A percentile compares a stretch with the other conserved stretches of the same genome.
Conservation (phyloP, 169 alveolate species). For the Plasmodium fragile region DNA sequence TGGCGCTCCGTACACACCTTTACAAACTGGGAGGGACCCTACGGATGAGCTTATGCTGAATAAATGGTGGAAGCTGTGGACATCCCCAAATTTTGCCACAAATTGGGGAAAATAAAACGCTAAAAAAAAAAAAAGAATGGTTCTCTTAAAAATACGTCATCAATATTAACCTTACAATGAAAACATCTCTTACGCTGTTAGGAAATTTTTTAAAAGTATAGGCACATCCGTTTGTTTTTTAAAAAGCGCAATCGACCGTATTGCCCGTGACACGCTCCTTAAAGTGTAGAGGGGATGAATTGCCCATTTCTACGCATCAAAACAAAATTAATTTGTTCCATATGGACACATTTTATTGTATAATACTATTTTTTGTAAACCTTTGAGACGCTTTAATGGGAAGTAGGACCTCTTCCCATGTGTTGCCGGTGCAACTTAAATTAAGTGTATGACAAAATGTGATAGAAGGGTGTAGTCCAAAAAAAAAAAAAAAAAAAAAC, state of each 20-base stretch:
- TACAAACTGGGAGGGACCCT: background rate
- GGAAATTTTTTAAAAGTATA: background rate
- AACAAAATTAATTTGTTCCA: background rate
- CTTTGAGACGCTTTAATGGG: background rate
- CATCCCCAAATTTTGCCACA: background rate
- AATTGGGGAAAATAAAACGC: background rate
- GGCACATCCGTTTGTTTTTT: background rate
- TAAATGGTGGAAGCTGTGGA: background rate
- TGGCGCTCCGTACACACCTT: background rate
- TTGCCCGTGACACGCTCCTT: background rate
- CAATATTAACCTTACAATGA: background rate
- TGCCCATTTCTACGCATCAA: background rate
- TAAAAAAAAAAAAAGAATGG: background rate
- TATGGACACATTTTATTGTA: background rate
- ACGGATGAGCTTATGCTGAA: background rate
- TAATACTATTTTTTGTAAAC: background rate
- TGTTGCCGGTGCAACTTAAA: background rate
- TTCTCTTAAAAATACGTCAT: background rate
- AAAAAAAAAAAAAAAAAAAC: background rate
- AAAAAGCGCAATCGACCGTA: background rate
- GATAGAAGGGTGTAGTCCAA: background rate
- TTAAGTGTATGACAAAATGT: background rate
- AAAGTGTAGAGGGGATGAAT: background rate
- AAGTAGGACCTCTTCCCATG: background rate
- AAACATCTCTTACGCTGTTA: background rate